Evolutionary conservation across 805 yeast species (phyloP), one percentile per base, ranked within the genome.

Genomic region (Starmerella ratchasimensis): DNA sequence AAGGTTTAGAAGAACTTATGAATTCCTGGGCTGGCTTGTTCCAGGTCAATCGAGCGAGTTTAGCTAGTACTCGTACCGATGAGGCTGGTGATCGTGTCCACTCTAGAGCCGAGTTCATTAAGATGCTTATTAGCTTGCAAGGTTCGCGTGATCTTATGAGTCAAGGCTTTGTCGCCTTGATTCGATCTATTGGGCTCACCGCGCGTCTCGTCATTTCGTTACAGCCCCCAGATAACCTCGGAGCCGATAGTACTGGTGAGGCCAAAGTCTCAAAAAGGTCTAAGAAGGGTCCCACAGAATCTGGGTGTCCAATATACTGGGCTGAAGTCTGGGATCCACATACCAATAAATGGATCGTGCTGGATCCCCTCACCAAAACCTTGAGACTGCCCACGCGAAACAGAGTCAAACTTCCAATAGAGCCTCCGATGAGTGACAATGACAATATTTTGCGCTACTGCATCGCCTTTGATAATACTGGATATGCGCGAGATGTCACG

Each of bases 291-390:
- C 11, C 13, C 27, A 44, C 45, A n/a, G 35, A 34, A n/a, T 30
- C 41, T 1, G 28, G 24, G 3, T 18, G 33, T 50, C 96, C 96
- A 0, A 67, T 84, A 0, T 84, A 77, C 52, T 90, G 98, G 98
- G 75, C 75, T 17, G 98, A 90, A 55, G 94, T 80, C 0, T 88
- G 94, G 94, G 86, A 88, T 54, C 68, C 69, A 35, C 71, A 68
- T 41, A 59, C 72, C 4, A 67, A 73, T 41, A 70, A 66, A 34
- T 88, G 95, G 93, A 68, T 84, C n/a, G 72, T 93, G 2, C 65
- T 84, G 2, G 98, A 90, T 51, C 90, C 96, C 0, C 61, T 76
- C 0, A 76, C 39, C 58, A 70, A 39, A 57, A 68, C 7, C 71
- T 82, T 28, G 93, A 82, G 55, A 63, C 70, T 24, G 68, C 49